These are phyloP conservation scores for Rhipidocladum racemiflorum DNA, from an alignment of 176 grass and related monocot species.

Conservation along the genomic window DNA sequence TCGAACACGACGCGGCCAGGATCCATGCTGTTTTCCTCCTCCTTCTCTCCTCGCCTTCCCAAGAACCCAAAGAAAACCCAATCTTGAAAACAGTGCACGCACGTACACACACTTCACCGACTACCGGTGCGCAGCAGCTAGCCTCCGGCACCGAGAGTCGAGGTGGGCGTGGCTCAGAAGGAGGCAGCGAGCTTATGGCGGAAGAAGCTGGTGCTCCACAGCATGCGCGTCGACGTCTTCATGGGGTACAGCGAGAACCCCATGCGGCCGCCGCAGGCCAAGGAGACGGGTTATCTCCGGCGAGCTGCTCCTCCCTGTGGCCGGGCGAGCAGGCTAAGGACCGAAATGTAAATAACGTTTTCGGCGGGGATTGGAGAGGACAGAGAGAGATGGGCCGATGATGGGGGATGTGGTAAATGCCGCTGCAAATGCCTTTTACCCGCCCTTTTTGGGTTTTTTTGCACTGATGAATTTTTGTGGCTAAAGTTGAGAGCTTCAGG, in stretches of 20 bases:
- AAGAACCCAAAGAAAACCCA: constrained; percentile 40
- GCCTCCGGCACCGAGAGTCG: constrained; percentile 28
- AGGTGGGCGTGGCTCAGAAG: constrained; percentile 29
- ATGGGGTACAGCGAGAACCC: constrained; percentile 82
- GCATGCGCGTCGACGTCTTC: constrained; percentile 67
- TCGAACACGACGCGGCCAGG: constrained; percentile 53
- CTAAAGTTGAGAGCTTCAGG: neutral
- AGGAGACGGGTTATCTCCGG: constrained; percentile 20
- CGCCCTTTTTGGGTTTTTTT: neutral
- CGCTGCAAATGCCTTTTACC: neutral
- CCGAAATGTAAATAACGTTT: neutral
- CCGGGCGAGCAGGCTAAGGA: constrained; percentile 26
- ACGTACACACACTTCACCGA: constrained; percentile 16
- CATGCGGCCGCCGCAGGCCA: constrained; percentile 50
- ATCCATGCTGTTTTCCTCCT: constrained; percentile 49
- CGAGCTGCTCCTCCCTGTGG: constrained; percentile 35
- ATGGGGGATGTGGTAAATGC: constrained; percentile 18
- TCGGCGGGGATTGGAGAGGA: neutral
- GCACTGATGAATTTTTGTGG: constrained; percentile 16
- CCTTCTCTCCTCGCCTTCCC: neutral
- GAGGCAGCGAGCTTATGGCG: constrained; percentile 68
- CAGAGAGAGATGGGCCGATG: neutral
- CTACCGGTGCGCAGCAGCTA: constrained; percentile 10
- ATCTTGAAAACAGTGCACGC: constrained; percentile 20
- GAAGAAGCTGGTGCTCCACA: constrained; percentile 79